Evolutionary conservation across 345 rosid species (phyloP), one percentile per base, ranked within the genome.

Genomic region (Populus davidiana): DNA sequence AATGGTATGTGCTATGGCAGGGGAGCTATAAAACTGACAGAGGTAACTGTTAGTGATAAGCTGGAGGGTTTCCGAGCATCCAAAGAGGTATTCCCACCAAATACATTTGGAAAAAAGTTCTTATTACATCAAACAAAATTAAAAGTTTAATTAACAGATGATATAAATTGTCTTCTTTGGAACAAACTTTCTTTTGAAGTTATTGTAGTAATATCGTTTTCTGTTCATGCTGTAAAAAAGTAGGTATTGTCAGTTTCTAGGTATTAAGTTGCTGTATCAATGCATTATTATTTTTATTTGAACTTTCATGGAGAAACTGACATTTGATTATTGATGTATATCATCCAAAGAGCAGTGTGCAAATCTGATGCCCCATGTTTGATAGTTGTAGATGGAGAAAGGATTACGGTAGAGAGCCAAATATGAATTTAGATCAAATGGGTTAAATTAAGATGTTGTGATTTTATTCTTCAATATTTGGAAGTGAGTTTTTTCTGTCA

Each of bases 51-150:
- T 16, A 71, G 70, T 49, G 71, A 70, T 68, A 79, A 79, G 77
- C 86, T 94, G 79, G 97, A 93, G 86, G 80, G 88, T 75, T 91
- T 93, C 67, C 87, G 98, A 76, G 98, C 98, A 47, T 86, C 93
- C 72, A 94, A 94, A 83, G 93, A 94, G 97, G 98, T 92, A 78
- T 29, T 35, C 36, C 50, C 23, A 71, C 39, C 47, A 68, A n/a
- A 52, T 67, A 44, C 63, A 50, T 72, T 31, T 29, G 27, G 52
- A 33, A 71, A 41, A 41, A 72, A 49, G n/a, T 50, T 23, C 6
- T 36, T 21, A 5, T 31, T 12, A 11, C 8, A 31, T 2, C 23
- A 65, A 47, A 35, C 10, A 35, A n/a, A 10, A 29, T 36, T 2
- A 13, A 31, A 3, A 25, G 11, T 56, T 36, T 71, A 29, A 75